Conservation (phyloP, 768 basidiomycete genomes). For the Lactarius tabidus region DNA sequence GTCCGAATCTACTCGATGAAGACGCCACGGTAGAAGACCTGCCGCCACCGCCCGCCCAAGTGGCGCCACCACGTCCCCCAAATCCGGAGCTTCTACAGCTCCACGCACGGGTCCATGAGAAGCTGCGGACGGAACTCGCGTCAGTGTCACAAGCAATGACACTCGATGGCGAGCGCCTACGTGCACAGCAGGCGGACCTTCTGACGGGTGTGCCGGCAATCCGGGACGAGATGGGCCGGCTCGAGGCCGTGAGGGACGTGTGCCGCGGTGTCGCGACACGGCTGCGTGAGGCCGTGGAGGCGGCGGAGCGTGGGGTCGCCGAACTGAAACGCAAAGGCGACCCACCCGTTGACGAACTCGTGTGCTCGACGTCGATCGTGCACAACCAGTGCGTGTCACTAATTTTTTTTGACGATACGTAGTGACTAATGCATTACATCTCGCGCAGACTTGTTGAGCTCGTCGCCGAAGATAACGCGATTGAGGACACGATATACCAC, state of each 20-base stretch:
- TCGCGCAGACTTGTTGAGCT: slow-evolving; percentile 80
- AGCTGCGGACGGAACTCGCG: slow-evolving; percentile 65
- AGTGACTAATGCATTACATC: background rate
- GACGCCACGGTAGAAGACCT: slow-evolving; percentile 38
- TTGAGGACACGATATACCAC: slow-evolving; percentile 98
- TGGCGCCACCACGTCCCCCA: slow-evolving; percentile 74
- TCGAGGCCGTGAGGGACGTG: slow-evolving; percentile 90
- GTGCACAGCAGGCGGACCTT: slow-evolving; percentile 79
- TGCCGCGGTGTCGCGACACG: slow-evolving; percentile 75
- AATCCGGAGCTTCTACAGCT: slow-evolving; percentile 86
- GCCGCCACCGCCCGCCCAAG: slow-evolving; percentile 30
- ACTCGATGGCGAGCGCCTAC: slow-evolving; percentile 68
- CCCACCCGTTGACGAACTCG: slow-evolving; percentile 92
- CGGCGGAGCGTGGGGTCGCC: slow-evolving; percentile 67
- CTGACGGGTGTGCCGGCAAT: slow-evolving; percentile 90
- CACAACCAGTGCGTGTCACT: slow-evolving; percentile 83
- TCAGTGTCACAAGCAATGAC: slow-evolving; percentile 62
- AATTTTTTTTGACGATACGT: slow-evolving; percentile 12
- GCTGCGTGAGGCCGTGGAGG: slow-evolving; percentile 55
- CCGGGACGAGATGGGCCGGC: slow-evolving; percentile 90
- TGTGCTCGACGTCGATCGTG: slow-evolving; percentile 93
- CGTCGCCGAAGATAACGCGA: slow-evolving; percentile 98
- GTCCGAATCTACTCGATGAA: slow-evolving; percentile 62
- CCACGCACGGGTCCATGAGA: slow-evolving; percentile 72
- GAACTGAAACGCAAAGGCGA: slow-evolving; percentile 83